Evolutionary conservation across 208 protist genomes (phyloP).

Genomic region (Wallacemonas collosoma): DNA sequence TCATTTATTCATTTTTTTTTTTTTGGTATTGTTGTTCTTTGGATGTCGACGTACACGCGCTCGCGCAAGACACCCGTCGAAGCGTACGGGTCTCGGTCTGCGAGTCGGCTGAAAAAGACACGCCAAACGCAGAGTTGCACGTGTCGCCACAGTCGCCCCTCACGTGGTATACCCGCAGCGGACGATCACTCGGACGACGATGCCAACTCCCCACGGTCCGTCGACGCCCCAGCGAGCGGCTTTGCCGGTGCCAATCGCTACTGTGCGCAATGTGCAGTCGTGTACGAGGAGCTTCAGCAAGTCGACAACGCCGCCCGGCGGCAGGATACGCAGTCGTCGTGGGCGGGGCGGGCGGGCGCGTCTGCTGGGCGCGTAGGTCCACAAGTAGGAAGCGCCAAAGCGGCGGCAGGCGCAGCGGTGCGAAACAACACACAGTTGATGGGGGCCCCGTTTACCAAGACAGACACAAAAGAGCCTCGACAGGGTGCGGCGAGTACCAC

Average conservation of each 20-base stretch:
- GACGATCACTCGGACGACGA: slow-evolving; percentile 9
- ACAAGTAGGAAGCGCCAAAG: too few species aligned
- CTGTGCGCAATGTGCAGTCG: slow-evolving; percentile 19
- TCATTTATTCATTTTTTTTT: not conserved
- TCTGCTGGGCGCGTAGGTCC: not conserved
- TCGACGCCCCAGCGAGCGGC: not conserved
- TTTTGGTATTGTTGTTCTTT: not conserved
- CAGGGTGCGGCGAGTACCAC: not conserved
- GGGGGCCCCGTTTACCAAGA: slow-evolving; percentile 20
- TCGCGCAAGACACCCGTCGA: slow-evolving; percentile 5
- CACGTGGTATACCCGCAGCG: not conserved
- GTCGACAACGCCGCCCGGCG: not conserved
- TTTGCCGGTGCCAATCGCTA: not conserved
- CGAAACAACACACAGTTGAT: slow-evolving; percentile 11
- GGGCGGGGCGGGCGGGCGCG: not conserved
- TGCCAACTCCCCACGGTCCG: not conserved
- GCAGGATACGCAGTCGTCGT: not conserved
- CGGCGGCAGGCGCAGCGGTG: not conserved
- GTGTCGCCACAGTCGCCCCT: not conserved
- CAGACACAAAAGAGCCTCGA: not conserved
- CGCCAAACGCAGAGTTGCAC: not conserved
- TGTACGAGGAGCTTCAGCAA: slow-evolving; percentile 24
- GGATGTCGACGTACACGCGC: not conserved
- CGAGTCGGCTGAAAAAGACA: not conserved
- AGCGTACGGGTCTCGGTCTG: slow-evolving; percentile 1